Base-by-base conservation (phyloP, 1,284 basidiomycete species). In the Neonothopanus nambi region DNA sequence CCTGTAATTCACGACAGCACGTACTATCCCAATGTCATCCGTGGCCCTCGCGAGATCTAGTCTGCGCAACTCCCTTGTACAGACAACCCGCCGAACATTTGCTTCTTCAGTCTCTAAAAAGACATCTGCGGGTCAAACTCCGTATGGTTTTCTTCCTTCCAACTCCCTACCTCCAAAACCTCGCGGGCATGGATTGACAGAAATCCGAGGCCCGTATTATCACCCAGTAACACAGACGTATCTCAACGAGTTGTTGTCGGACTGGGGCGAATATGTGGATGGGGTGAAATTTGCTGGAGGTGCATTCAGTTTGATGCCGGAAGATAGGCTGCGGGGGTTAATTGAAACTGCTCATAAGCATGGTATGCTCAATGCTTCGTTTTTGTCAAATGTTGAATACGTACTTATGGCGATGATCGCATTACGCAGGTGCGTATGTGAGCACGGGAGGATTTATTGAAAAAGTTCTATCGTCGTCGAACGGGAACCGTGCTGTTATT, bases 231-330 rank as follows among this genome's bases (percentile, higher is more conserved):
- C 60, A 2, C 51, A 51, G 30, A 64, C 62, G 1, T 62, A 61
- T 45, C 41, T 63, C 15, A 39, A 61, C 17, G 63, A 63, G 21
- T 33, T 65, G 17, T 44, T 65, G 6, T 51, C 38, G 5, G 59
- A 60, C 51, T 63, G 61, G 73, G 70, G 73, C 28, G 68, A 72
- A 48, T 77, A 71, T 54, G 73, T 76, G 26, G 76, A 79, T 51
- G 74, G 77, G 0, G 63, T 78, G 49, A 78, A 79, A 61, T 77
- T 77, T 55, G 75, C 76, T 4, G 76, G 76, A 1, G 76, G 76
- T 13, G 70, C 73, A 0, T 77, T 78, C 62, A 69, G 69, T 37
- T 65, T 76, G 40, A 75, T 79, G 70, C 76, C 76, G 0, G 67
- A 67, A 60, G 69, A 73, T 1, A 60, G 69, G 44, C 58, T 77